These are phyloP conservation scores for Fusarium nematophilum DNA, from an alignment of 2,329 filamentous ascomycete genomes.

Conservation along the genomic window DNA sequence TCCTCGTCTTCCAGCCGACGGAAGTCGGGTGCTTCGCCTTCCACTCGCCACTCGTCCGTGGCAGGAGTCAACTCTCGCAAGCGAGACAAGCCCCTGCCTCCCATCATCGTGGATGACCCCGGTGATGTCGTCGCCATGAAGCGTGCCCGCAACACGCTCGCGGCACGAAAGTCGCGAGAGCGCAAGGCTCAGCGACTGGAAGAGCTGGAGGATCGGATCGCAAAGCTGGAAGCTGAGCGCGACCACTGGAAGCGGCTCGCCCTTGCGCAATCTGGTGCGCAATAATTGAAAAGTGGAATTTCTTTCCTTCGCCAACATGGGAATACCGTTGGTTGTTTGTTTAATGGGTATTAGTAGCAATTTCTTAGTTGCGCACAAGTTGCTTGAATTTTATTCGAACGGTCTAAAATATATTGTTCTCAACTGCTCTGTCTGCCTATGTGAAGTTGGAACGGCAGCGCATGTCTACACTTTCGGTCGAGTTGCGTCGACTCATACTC, in stretches of 20 bases:
- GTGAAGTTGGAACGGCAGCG: too few relatives aligned
- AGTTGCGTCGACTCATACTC: too few relatives aligned
- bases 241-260: slow-evolving; percentile 74
- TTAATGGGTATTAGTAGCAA: slow-evolving; percentile 23
- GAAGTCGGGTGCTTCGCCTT: slow-evolving; percentile 61
- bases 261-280: slow-evolving; percentile 53
- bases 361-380: slow-evolving; percentile 13
- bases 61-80: slow-evolving; percentile 79
- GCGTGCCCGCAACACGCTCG: slow-evolving; percentile 92
- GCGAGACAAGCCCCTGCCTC: slow-evolving; percentile 83
- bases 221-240: slow-evolving; percentile 73
- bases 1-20: slow-evolving; percentile 53
- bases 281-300: slow-evolving; percentile 49
- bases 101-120: slow-evolving; percentile 80
- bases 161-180: slow-evolving; percentile 91
- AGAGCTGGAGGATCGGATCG: slow-evolving; percentile 79
- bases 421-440: too few relatives aligned
- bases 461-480: too few relatives aligned
- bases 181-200: slow-evolving; percentile 84
- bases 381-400: neutral
- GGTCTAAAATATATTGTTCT: too few relatives aligned
- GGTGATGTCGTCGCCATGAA: slow-evolving; percentile 84
- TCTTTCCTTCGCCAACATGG: slow-evolving; percentile 42
- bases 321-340: slow-evolving; percentile 32
- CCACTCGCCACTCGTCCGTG: slow-evolving; percentile 72